These are phyloP conservation scores for Dactylonectria macrodidyma DNA, from an alignment of 2,329 filamentous ascomycete genomes.

Conservation along the genomic window DNA sequence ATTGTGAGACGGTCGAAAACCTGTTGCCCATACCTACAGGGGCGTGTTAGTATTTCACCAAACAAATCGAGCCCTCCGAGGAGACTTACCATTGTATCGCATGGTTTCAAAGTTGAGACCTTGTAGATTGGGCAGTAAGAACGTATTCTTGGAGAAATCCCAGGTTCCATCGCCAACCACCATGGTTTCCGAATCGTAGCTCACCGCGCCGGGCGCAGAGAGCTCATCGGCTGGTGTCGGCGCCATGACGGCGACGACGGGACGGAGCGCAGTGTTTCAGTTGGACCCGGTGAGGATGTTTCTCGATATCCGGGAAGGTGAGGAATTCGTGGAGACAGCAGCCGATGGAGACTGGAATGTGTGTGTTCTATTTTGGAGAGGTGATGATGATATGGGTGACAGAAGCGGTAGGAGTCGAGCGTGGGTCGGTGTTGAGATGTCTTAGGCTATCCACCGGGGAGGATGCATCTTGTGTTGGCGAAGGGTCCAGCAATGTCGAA, in stretches of 20 bases:
- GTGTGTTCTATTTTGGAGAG: not conserved
- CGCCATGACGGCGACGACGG: conserved; percentile 70
- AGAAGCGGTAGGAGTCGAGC: conserved; percentile 3
- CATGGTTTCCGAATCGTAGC: conserved; percentile 82
- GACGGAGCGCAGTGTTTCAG: conserved; percentile 43
- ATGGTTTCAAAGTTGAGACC: conserved; percentile 86
- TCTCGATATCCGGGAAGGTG: conserved; percentile 9
- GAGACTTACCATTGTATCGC: conserved; percentile 81
- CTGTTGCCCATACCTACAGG: conserved; percentile 85
- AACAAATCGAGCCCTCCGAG: not conserved
- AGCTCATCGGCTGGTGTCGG: conserved; percentile 70
- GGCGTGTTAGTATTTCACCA: conserved; percentile 30
- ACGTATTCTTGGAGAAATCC: conserved; percentile 83
- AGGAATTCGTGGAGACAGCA: not conserved
- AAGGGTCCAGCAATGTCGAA: not conserved
- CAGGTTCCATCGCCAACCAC: conserved; percentile 87
- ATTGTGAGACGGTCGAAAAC: conserved; percentile 78
- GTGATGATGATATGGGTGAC: conserved; percentile 3
- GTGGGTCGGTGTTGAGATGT: conserved; percentile 1
- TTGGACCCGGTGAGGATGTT: conserved; percentile 30
- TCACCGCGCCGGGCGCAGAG: conserved; percentile 79
- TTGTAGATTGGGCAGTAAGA: conserved; percentile 82
- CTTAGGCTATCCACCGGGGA: conserved; percentile 26
- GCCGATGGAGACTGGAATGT: conserved; percentile 28
- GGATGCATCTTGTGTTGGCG: conserved; percentile 25